These are phyloP conservation scores for Leccinum solheimii DNA, from an alignment of 1,284 basidiomycete species.

Conservation along the genomic window DNA sequence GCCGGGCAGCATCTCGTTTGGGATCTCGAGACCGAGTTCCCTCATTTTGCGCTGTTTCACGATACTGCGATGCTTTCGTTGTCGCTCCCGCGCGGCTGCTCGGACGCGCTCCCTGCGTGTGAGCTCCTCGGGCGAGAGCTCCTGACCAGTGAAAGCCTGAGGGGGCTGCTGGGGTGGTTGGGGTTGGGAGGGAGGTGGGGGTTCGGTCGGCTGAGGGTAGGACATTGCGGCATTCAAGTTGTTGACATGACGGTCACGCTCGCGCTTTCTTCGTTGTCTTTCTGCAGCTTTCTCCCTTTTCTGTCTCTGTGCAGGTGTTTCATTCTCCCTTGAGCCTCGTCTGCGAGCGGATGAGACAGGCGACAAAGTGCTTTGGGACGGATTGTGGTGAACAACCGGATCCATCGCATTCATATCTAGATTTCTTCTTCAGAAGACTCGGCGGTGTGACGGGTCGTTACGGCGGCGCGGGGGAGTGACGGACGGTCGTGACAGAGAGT, in stretches of 20 bases:
- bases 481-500: constrained; percentile 46
- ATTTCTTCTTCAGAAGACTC: constrained; percentile 20
- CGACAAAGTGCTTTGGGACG: constrained; percentile 35
- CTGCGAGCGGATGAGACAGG: constrained; percentile 44
- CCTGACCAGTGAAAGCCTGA: constrained; percentile 37
- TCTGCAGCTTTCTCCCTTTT: constrained; percentile 82
- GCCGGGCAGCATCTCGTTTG: constrained; percentile 59
- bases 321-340: constrained; percentile 61
- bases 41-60: constrained; percentile 76
- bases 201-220: constrained; percentile 34
- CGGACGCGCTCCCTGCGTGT: constrained; percentile 66
- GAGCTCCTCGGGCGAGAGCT: constrained; percentile 61
- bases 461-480: constrained; percentile 35
- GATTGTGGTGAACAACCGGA: constrained; percentile 33
- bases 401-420: constrained; percentile 36
- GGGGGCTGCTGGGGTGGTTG: constrained; percentile 29
- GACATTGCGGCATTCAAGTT: constrained; percentile 43
- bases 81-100: constrained; percentile 70
- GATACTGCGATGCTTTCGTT: constrained; percentile 73
- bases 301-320: constrained; percentile 63
- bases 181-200: constrained; percentile 31
- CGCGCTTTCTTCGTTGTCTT: constrained; percentile 73
- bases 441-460: constrained; percentile 36
- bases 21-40: constrained; percentile 75
- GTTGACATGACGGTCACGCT: constrained; percentile 60